These are phyloP conservation scores for Xylaria sp. DNA, from an alignment of 2,329 filamentous ascomycete species.

Conservation along the genomic window DNA sequence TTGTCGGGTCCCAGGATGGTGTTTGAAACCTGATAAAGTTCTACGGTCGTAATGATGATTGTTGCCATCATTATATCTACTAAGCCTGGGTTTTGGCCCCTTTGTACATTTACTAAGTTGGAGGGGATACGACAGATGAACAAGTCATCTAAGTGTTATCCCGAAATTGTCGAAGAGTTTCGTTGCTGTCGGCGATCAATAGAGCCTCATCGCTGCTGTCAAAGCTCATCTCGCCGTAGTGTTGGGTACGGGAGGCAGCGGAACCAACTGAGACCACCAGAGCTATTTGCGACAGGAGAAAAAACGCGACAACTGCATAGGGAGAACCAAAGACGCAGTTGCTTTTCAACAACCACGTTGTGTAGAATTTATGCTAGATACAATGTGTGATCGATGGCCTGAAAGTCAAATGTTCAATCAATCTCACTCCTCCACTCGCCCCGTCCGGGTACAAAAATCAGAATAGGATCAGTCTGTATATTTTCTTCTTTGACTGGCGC, in stretches of 20 bases:
- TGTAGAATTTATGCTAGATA: constrained; percentile 13
- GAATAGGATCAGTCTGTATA: constrained; percentile 1
- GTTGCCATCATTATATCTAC: not conserved
- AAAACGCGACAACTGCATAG: not conserved
- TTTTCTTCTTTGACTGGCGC: not conserved
- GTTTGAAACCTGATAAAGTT: not conserved
- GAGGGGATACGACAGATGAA: too few species aligned
- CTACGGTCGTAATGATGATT: not conserved
- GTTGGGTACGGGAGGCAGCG: not conserved
- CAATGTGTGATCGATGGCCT: constrained; percentile 2
- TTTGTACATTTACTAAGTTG: not conserved
- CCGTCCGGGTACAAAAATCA: not conserved
- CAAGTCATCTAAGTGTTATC: not conserved
- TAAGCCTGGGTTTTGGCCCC: not conserved
- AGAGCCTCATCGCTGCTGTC: not conserved
- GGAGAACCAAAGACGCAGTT: not conserved
- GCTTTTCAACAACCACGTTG: not conserved
- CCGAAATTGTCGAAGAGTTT: not conserved
- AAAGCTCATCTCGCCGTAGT: constrained; percentile 7
- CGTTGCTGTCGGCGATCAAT: not conserved
- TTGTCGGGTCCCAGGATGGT: not conserved
- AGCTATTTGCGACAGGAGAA: not conserved
- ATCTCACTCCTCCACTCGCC: constrained; percentile 5
- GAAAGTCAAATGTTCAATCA: not conserved
- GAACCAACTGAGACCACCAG: not conserved